Evolutionary conservation across 352 stramenopile genomes (phyloP).

Genomic region (Globisporangium okanoganense): DNA sequence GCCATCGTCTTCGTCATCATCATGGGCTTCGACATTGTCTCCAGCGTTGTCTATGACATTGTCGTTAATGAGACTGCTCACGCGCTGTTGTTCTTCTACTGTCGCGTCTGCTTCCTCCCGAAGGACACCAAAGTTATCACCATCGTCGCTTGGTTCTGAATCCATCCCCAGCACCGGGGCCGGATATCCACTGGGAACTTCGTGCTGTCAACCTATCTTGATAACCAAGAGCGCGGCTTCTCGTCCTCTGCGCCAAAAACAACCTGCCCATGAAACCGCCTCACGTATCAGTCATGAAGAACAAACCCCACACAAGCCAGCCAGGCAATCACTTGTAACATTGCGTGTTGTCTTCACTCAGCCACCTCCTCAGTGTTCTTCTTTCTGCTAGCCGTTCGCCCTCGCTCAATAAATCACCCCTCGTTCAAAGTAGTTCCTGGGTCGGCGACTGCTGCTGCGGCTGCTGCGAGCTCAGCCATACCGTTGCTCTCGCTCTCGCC

Average conservation of each 20-base stretch:
- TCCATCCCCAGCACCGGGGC: not conserved
- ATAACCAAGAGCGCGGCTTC: constrained; percentile 2
- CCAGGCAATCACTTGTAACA: not conserved
- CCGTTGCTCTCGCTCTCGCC: constrained; percentile 3
- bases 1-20: constrained; percentile 1
- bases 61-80: not conserved
- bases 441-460: not conserved
- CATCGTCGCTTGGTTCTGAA: not conserved
- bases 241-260: constrained; percentile 5
- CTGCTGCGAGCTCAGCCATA: not conserved
- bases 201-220: not conserved
- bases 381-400: not conserved
- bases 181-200: not conserved
- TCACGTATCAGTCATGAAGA: not conserved
- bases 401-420: constrained; percentile 11
- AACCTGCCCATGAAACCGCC: not conserved
- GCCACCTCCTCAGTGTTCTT: not conserved
- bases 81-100: not conserved
- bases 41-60: not conserved
- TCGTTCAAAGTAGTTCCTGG: not conserved
- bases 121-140: not conserved
- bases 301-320: not conserved
- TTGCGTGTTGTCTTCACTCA: not conserved
- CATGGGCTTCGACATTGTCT: not conserved
- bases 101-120: not conserved